Conservation (phyloP, 140 eudicot species). For the Flaveria floridana region DNA sequence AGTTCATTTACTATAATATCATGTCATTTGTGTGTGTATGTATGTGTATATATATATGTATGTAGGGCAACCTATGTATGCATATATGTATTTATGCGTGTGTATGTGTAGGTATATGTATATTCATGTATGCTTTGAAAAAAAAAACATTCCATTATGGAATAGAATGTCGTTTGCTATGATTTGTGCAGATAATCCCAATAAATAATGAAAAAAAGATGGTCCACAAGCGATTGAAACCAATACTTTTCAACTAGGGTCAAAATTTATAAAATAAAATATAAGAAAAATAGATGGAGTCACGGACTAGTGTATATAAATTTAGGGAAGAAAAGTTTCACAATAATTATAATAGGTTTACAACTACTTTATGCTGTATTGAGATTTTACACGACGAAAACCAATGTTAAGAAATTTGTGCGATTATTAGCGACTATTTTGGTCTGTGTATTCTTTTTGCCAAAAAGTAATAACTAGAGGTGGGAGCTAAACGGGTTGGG, state of each 20-base stretch:
- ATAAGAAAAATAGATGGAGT: too few species aligned
- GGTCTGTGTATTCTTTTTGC: too few species aligned
- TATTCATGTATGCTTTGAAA: conserved; percentile 16
- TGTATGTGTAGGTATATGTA: neutral
- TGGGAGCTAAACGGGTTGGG: too few species aligned
- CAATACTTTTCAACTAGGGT: neutral
- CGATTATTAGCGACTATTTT: too few species aligned
- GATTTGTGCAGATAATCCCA: conserved; percentile 22
- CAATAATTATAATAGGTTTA: too few species aligned
- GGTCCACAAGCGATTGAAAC: conserved; percentile 15
- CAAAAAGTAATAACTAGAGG: too few species aligned
- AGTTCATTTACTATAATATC: neutral
- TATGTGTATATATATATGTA: neutral
- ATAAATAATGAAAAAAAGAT: conserved; percentile 2
- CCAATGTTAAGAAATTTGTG: too few species aligned
- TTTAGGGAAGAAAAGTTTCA: too few species aligned
- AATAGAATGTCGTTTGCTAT: conserved; percentile 34
- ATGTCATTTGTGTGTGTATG: neutral
- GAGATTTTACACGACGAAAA: too few species aligned
- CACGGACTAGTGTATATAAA: too few species aligned
- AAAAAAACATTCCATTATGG: conserved; percentile 34
- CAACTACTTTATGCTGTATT: too few species aligned
- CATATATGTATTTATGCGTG: neutral
- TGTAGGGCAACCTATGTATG: neutral
- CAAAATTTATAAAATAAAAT: too few species aligned